Evolutionary conservation across 225 moss, liverwort and hornwort species (phyloP).

Genomic region (Polytrichum formosum): DNA sequence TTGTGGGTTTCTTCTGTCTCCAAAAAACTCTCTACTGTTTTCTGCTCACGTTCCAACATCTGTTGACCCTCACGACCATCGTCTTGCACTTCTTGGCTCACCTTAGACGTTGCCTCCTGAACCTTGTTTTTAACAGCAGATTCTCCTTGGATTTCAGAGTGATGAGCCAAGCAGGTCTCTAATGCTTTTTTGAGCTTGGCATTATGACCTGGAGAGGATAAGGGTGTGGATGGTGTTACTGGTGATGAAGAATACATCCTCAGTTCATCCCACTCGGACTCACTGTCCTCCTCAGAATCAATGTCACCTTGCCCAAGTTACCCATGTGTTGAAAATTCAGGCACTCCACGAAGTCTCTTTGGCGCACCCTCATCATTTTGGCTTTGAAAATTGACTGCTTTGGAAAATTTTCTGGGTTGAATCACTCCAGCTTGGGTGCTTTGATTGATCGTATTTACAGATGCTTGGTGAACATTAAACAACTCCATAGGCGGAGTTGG

Average conservation of each 20-base stretch:
- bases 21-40: constrained; percentile 15
- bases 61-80: constrained; percentile 11
- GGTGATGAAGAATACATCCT: constrained; percentile 21
- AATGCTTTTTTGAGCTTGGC: constrained; percentile 37
- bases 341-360: constrained; percentile 10
- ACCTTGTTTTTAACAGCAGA: neutral
- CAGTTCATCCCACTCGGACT: constrained; percentile 24
- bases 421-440: constrained; percentile 7
- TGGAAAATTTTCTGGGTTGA: constrained; percentile 18
- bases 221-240: constrained; percentile 47
- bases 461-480: constrained; percentile 7
- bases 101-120: constrained; percentile 10
- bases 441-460: constrained; percentile 4
- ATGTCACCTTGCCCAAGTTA: constrained; percentile 5
- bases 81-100: constrained; percentile 8
- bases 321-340: constrained; percentile 16
- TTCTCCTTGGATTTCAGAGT: neutral
- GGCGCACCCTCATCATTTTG: constrained; percentile 4
- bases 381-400: constrained; percentile 5
- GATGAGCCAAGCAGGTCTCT: constrained; percentile 15
- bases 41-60: constrained; percentile 6
- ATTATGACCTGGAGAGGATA: constrained; percentile 51
- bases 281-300: constrained; percentile 17
- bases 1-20: constrained; percentile 10
- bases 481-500: constrained; percentile 6